A percentile compares a stretch with the other conserved stretches of the same genome.
Conservation (phyloP, 495 filamentous ascomycete species). For the Paragyromitra xinjiangensis region DNA sequence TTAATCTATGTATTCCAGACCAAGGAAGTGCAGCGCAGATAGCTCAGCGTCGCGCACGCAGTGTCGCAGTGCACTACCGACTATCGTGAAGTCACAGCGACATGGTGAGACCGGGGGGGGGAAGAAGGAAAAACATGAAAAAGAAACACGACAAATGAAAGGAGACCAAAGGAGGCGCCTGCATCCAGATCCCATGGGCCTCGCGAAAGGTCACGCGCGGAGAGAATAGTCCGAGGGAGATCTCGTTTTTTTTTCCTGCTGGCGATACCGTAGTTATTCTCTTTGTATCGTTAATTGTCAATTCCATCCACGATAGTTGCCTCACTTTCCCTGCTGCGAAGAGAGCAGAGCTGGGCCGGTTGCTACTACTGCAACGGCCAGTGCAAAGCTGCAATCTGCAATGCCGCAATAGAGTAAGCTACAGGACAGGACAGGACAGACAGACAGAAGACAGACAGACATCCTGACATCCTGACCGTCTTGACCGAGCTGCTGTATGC, state of each 20-base stretch:
- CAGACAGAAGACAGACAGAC: no score
- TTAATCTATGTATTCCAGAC: conserved; percentile 38
- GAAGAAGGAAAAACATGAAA: conserved; percentile 36
- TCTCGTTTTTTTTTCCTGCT: conserved; percentile 15
- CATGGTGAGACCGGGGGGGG: neutral
- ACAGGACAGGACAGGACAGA: neutral
- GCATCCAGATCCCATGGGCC: conserved; percentile 33
- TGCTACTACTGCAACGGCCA: conserved; percentile 5
- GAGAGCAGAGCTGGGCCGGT: conserved; percentile 15
- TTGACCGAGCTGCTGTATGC: conserved; percentile 41
- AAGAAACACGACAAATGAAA: conserved; percentile 40
- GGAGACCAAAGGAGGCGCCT: conserved; percentile 22
- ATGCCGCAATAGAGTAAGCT: conserved; percentile 36
- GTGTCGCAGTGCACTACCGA: conserved; percentile 7
- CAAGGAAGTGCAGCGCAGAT: conserved; percentile 18
- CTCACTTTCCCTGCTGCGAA: conserved; percentile 2
- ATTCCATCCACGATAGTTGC: conserved; percentile 39
- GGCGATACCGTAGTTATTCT: neutral
- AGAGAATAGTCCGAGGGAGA: conserved; percentile 34
- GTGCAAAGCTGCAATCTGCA: conserved; percentile 32
- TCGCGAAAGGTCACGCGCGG: conserved; percentile 46
- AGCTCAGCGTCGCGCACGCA: neutral
- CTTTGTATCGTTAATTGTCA: conserved; percentile 8
- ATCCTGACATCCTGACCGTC: conserved; percentile 19
- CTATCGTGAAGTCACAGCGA: conserved; percentile 50